phyloP scores from a whole-genome alignment of 2,329 filamentous ascomycete species.

The Xylaria digitata region DNA sequence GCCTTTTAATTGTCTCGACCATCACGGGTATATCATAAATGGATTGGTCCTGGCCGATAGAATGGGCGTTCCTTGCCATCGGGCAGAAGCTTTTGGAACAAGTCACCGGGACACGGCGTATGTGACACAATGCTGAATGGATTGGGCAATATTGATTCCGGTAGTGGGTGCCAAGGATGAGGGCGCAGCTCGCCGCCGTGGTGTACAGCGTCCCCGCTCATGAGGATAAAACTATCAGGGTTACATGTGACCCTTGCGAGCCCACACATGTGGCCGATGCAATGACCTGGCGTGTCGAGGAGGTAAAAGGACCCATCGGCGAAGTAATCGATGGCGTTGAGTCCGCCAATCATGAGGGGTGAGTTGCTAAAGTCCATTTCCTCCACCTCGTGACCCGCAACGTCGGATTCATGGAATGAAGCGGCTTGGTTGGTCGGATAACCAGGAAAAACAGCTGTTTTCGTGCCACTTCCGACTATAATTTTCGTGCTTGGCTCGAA shows the following conservation, averaged over 20 bases:
- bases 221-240: slow-evolving; percentile 47
- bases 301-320: slow-evolving; percentile 46
- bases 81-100: slow-evolving; percentile 50
- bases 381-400: slow-evolving; percentile 38
- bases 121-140: slow-evolving; percentile 50
- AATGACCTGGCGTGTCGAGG: slow-evolving; percentile 45
- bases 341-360: slow-evolving; percentile 36
- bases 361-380: slow-evolving; percentile 43
- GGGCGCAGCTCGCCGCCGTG: slow-evolving; percentile 44
- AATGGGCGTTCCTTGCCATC: slow-evolving; percentile 49
- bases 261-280: slow-evolving; percentile 43
- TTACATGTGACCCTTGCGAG: slow-evolving; percentile 45
- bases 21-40: slow-evolving; percentile 29
- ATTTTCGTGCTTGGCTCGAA: slow-evolving; percentile 41
- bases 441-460: slow-evolving; percentile 39
- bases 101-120: slow-evolving; percentile 49
- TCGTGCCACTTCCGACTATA: slow-evolving; percentile 40
- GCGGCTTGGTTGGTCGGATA: slow-evolving; percentile 38
- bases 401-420: slow-evolving; percentile 37
- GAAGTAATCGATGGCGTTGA: slow-evolving; percentile 44
- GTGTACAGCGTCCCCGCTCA: slow-evolving; percentile 43
- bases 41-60: slow-evolving; percentile 43
- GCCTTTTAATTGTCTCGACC: slow-evolving; percentile 48
- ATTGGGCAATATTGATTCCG: slow-evolving; percentile 52
- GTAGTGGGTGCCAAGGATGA: slow-evolving; percentile 41